Base-by-base conservation (phyloP, 495 filamentous ascomycete species). In the Penicillium taxi region DNA sequence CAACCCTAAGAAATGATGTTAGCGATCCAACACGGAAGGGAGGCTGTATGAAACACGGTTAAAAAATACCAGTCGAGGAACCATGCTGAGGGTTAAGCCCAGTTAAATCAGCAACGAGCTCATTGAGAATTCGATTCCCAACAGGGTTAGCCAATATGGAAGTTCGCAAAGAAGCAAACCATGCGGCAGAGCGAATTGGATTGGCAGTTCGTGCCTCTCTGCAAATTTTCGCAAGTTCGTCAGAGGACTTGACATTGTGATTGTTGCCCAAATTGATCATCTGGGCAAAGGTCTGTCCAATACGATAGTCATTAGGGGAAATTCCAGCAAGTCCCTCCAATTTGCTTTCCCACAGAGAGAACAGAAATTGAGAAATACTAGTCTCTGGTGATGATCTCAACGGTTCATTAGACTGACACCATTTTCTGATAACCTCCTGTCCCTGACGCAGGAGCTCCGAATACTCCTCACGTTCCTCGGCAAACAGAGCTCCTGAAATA, bases 51-150 rank as follows among this genome's bases (percentile, higher is more conserved):
- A 14, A 14, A 5, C 2, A n/a, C 6, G 17, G 4, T 7, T n/a
- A 13, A 27, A 1, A 59, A 59, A 48, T 49, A 74, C 70, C 73
- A 34, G 64, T 56, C 9, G 50, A 45, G 16, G 37, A 44, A 26
- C 59, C 42, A 35, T 60, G 55, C 17, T 59, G 39, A 18, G 69
- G 48, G 17, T 75, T 67, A 16, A 73, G 43, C 7, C 65, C 74
- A 6, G 77, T 81, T 6, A 76, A 61, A 38, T 76, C 73, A 16
- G 77, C 75, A 20, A 81, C 59, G 21, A 80, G 39, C 45, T 78
- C 75, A 44, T 77, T 80, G 47, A 70, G 77, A 24, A 72, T 52
- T 47, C 57, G 56, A 44, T 53, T 67, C 21, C 65, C 64, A 11
- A 59, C 45, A 3, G 60, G 50, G 9, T 55, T 63, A 1, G 56